Conservation (phyloP, 257 asterid genomes). For the Voacanga thouarsii region DNA sequence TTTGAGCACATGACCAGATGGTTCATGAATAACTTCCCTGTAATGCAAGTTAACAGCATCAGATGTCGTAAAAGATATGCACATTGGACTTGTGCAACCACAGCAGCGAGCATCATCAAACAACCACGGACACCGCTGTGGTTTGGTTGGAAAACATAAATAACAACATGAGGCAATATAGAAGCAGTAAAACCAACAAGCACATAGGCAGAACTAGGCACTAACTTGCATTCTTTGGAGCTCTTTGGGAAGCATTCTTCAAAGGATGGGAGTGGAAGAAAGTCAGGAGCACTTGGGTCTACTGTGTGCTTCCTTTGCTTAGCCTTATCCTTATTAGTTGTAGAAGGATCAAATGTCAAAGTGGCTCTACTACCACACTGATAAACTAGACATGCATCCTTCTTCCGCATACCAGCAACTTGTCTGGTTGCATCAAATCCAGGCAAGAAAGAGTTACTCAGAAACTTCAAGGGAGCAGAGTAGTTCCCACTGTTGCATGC, state of each 20-base stretch:
- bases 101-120: neutral
- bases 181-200: too few relatives aligned
- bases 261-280: slow-evolving; percentile 89
- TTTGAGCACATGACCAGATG: slow-evolving; percentile 70
- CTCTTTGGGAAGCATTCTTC: slow-evolving; percentile 94
- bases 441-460: slow-evolving; percentile 49
- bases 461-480: slow-evolving; percentile 41
- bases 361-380: slow-evolving; percentile 54
- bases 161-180: neutral
- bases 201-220: neutral
- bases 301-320: slow-evolving; percentile 77
- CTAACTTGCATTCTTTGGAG: slow-evolving; percentile 77
- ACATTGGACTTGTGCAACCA: neutral
- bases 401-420: slow-evolving; percentile 24
- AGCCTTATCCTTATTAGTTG: slow-evolving; percentile 41
- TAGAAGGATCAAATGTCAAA: slow-evolving; percentile 70
- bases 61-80: slow-evolving; percentile 2
- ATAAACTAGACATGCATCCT: slow-evolving; percentile 28
- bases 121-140: neutral
- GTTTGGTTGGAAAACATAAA: neutral
- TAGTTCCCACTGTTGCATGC: slow-evolving; percentile 52
- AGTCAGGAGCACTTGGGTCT: slow-evolving; percentile 88
- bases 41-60: slow-evolving; percentile 21
- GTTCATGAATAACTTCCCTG: slow-evolving; percentile 83
- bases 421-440: slow-evolving; percentile 47